These are phyloP conservation scores for Syncephalastrum contaminatum DNA, from an alignment of 371 early-diverging fungal genomes.

Conservation along the genomic window DNA sequence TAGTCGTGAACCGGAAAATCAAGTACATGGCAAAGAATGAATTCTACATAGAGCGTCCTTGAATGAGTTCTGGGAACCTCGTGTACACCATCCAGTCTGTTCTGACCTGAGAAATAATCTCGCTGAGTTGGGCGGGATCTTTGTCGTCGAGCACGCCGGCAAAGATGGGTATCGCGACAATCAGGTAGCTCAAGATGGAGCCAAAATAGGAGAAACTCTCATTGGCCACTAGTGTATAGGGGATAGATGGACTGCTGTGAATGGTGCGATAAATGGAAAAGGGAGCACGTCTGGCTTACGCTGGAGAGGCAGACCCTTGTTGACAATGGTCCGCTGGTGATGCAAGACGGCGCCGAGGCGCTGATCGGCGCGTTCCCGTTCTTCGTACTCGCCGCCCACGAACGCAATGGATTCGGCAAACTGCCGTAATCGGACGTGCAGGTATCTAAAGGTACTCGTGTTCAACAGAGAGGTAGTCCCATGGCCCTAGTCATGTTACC, in stretches of 20 bases:
- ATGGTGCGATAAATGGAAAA: no score
- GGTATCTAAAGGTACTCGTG: conserved; percentile 39
- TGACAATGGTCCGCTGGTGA: conserved; percentile 60
- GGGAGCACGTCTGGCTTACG: conserved; percentile 28
- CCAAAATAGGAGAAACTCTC: conserved; percentile 78
- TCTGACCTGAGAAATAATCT: conserved; percentile 69
- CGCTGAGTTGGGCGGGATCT: conserved; percentile 64
- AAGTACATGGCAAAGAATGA: conserved; percentile 81
- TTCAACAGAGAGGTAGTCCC: background rate
- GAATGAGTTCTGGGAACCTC: background rate
- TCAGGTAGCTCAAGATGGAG: conserved; percentile 78
- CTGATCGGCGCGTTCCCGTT: conserved; percentile 51
- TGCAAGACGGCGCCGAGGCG: conserved; percentile 53
- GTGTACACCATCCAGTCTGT: background rate
- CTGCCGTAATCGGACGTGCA: conserved; percentile 72
- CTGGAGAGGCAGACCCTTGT: conserved; percentile 62
- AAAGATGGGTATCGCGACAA: conserved; percentile 84
- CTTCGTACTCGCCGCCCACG: conserved; percentile 68
- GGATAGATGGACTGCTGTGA: background rate
- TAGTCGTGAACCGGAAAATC: conserved; percentile 69
- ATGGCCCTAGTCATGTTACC: conserved; percentile 26
- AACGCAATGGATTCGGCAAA: conserved; percentile 83
- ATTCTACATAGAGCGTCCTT: conserved; percentile 34
- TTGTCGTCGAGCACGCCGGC: conserved; percentile 71
- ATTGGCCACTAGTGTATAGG: conserved; percentile 47